These are phyloP conservation scores for Candida krabiensis DNA, from an alignment of 805 yeast genomes.

Conservation along the genomic window DNA sequence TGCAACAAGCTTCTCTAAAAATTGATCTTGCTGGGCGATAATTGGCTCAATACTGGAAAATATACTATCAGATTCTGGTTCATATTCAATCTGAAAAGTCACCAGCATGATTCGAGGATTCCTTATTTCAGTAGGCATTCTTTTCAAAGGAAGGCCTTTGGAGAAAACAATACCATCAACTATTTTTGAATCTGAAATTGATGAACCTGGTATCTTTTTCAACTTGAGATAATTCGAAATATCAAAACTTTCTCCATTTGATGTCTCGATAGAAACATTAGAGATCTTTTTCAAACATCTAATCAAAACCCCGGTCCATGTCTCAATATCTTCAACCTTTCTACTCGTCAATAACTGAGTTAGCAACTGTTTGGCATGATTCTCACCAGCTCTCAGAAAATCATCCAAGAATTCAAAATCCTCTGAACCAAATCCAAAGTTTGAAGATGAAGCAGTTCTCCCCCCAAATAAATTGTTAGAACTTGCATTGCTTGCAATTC, in stretches of 20 bases:
- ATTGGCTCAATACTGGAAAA: conserved; percentile 82
- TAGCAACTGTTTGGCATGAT: conserved; percentile 52
- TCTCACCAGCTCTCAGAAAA: conserved; percentile 35
- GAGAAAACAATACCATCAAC: conserved; percentile 85
- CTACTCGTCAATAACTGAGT: conserved; percentile 65
- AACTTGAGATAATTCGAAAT: conserved; percentile 86
- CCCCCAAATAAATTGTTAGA: conserved; percentile 9
- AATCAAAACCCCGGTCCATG: conserved; percentile 62
- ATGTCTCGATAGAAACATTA: conserved; percentile 56
- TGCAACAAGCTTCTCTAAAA: conserved; percentile 74
- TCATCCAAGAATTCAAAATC: conserved; percentile 34
- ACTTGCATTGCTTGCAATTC: conserved; percentile 17
- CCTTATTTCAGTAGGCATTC: conserved; percentile 65
- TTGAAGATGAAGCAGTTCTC: conserved; percentile 11
- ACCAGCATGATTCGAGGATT: conserved; percentile 79
- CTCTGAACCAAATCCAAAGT: conserved; percentile 24
- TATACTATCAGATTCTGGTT: conserved; percentile 41
- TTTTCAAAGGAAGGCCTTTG: conserved; percentile 73
- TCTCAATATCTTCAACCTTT: conserved; percentile 43
- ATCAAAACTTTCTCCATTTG: conserved; percentile 73
- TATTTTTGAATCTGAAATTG: conserved; percentile 54
- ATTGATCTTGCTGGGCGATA: conserved; percentile 84
- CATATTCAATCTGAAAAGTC: conserved; percentile 89
- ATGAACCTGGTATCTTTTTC: conserved; percentile 80
- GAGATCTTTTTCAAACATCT: conserved; percentile 56